These are phyloP conservation scores for Candida methanosorbosa DNA, from an alignment of 805 yeast species.

Conservation along the genomic window DNA sequence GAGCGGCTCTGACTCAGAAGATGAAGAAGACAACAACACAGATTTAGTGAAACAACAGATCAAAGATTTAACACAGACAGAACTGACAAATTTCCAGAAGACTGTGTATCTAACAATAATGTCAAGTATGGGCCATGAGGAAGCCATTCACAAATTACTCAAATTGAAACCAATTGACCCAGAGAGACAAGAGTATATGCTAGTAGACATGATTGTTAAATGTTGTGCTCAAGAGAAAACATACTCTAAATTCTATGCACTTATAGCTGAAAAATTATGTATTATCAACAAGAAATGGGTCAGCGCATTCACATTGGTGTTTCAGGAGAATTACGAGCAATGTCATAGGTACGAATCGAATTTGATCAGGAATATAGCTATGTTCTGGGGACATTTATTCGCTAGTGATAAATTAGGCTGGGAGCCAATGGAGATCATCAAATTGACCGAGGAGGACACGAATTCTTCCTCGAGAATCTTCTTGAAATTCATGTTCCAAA, in stretches of 20 bases:
- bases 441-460: constrained; percentile 61
- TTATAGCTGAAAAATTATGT: constrained; percentile 60
- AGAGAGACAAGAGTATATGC: constrained; percentile 35
- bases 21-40: constrained; percentile 10
- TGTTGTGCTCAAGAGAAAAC: constrained; percentile 82
- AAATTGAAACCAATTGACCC: constrained; percentile 35
- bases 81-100: constrained; percentile 58
- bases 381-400: constrained; percentile 78
- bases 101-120: constrained; percentile 73
- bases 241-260: constrained; percentile 79
- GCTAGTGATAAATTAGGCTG: constrained; percentile 64
- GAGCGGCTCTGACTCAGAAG: constrained; percentile 12
- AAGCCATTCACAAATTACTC: constrained; percentile 80
- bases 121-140: constrained; percentile 88
- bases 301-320: constrained; percentile 39
- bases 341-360: constrained; percentile 66
- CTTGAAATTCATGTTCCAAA: constrained; percentile 72
- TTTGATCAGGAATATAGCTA: constrained; percentile 70
- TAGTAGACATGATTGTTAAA: constrained; percentile 67
- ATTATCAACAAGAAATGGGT: constrained; percentile 48
- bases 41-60: constrained; percentile 24
- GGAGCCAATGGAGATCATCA: constrained; percentile 45
- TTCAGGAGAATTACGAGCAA: constrained; percentile 44
- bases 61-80: constrained; percentile 63
- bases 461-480: constrained; percentile 78